Evolutionary conservation across 1,139 yeast genomes (phyloP), one percentile per base, ranked within the genome.

Genomic region (Taphrina sp.): DNA sequence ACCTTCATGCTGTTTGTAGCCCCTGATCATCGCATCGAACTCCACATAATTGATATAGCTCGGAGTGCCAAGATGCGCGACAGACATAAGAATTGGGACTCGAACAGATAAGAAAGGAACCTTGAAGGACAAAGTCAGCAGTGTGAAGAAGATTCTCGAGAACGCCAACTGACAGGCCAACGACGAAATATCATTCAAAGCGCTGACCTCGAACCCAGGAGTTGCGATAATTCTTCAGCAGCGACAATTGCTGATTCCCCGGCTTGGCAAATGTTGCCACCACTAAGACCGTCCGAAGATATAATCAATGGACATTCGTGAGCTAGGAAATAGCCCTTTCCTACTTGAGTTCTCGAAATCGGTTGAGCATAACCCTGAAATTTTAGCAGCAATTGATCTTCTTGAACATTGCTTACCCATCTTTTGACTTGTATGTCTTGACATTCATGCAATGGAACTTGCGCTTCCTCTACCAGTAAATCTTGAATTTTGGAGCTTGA

Each of bases 81-180:
- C 57, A 12, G 57, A 52, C 19, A 52, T 52, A 33, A 34, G 57
- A 10, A 52, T 52, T 29, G 57, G 57, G 7, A 52, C 57, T 3
- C 33, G 57, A 34, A 35, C 37, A 4, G 57, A 52, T 42, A 52
- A 52, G 35, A 29, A 34, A n/a, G 47, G 57, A 16, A 43, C 44
- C 22, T 33, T 52, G 38, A 52, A 52, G 29, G 38, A 39, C 17
- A 52, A 52, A 41, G 57, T 52, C 29, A 23, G 28, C 16, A 29
- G 34, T 14, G 57, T 52, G 3, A 17, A 31, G 39, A 34, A 20
- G n/a, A 3, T 38, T 19, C 20, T 52, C 28, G 39, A 31, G 14
- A 45, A 34, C 37, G 35, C 22, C 35, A 14, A 10, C 7, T 41
- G 26, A 41, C 7, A 28, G 31, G 12, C 31, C 31, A 28, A 12